Base-by-base conservation (phyloP, 2,329 filamentous ascomycete genomes). In the Fusarium secorum region DNA sequence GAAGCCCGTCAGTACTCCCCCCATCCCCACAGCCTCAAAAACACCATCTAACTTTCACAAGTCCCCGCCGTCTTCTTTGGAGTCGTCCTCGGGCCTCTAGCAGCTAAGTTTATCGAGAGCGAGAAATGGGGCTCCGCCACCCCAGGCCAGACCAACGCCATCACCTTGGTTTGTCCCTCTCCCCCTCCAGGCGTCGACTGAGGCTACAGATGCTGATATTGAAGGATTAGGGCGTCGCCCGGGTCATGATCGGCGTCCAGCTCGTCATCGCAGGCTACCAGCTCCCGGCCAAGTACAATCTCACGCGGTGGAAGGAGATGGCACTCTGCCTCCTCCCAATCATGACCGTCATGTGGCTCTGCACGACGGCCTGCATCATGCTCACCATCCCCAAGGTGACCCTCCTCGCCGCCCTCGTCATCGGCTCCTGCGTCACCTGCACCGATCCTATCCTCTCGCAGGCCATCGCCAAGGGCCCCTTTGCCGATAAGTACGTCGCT, bases 311-410 rank as follows among this genome's bases (percentile, higher is more conserved):
- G 79, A 85, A 84, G 62, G 86, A 88, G 61, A 83, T 90, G 79
- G 78, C 83, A 4, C 81, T 90, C 14, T 86, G 84, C 46, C 80
- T 90, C 18, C 71, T 90, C 10, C 88, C 88, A 5, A 81, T 89
- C 69, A 90, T 90, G 88, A 86, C 86, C 4, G 79, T 88, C 62
- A 89, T 88, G 84, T 90, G 88, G 88, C 75, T 90, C 17, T 83
- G 80, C 71, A 89, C 88, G 1, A 86, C 86, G 2, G 79, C 83
- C 10, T 90, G 88, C 67, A 82, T 90, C 48, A 76, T 88, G 46
- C 78, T 85, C 18, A 85, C 84, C 14, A 81, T 90, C 3, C 87
- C 88, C 0, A 85, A 87, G n/a, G 53, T 90, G 9, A 84, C 85
- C 0, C 81, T 88, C 24, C 80, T 88, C 5, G 80, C 85, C 7